Conservation (phyloP, 345 rosid genomes). For the Xanthoceras sorbifolium region DNA sequence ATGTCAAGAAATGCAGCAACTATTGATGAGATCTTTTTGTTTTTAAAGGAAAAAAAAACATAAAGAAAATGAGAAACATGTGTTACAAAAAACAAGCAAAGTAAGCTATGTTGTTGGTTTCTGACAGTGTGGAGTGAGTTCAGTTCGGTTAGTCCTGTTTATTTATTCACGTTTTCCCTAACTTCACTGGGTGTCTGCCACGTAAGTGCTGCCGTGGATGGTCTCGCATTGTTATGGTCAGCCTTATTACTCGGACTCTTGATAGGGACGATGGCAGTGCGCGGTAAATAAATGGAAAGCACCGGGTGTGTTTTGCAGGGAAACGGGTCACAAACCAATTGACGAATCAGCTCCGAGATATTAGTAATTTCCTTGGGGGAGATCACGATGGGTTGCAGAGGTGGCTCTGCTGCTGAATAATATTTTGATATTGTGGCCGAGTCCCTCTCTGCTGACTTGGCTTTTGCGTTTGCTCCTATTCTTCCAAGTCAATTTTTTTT, state of each 20-base stretch:
- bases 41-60: background rate
- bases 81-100: background rate
- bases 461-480: background rate
- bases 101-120: background rate
- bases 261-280: slow-evolving; percentile 24
- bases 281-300: slow-evolving; percentile 15
- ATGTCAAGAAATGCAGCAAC: slow-evolving; percentile 30
- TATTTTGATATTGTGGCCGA: slow-evolving; percentile 15
- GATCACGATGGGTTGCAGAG: background rate
- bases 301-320: slow-evolving; percentile 9
- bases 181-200: slow-evolving; percentile 28
- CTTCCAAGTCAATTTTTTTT: slow-evolving; percentile 5
- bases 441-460: slow-evolving; percentile 1
- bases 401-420: slow-evolving; percentile 4
- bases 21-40: background rate
- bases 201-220: slow-evolving; percentile 27
- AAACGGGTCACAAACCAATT: background rate
- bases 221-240: slow-evolving; percentile 24
- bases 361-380: background rate
- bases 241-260: slow-evolving; percentile 32
- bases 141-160: slow-evolving; percentile 2
- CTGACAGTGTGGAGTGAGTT: slow-evolving; percentile 4
- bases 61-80: background rate
- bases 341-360: slow-evolving; percentile 17
- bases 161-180: slow-evolving; percentile 27